These are phyloP conservation scores for Lachnellula arida DNA, from an alignment of 2,329 filamentous ascomycete species.

Conservation along the genomic window DNA sequence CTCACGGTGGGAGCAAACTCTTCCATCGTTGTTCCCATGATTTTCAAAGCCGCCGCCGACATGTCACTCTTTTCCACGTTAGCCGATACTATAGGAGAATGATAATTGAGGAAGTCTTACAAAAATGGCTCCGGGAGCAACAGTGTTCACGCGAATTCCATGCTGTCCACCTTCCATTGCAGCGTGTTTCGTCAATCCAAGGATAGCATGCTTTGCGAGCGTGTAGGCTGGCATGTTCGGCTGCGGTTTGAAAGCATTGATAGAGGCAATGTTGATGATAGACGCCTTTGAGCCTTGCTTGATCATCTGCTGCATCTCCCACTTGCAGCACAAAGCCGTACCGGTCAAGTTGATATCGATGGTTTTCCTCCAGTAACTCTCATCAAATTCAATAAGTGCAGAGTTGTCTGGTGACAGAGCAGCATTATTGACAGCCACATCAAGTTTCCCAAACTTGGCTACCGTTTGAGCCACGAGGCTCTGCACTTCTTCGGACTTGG, in stretches of 20 bases:
- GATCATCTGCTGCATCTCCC: slow-evolving; percentile 36
- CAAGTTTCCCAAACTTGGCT: slow-evolving; percentile 44
- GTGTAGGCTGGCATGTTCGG: slow-evolving; percentile 27
- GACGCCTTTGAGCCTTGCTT: slow-evolving; percentile 39
- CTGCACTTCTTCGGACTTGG: slow-evolving; percentile 44
- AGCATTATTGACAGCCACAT: slow-evolving; percentile 52
- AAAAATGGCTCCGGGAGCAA: slow-evolving; percentile 38
- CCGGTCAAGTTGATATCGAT: slow-evolving; percentile 33
- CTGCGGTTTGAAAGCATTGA: slow-evolving; percentile 39
- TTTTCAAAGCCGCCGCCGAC: slow-evolving; percentile 15
- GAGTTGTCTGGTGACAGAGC: slow-evolving; percentile 7
- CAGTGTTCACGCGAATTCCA: slow-evolving; percentile 35
- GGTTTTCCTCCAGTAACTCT: slow-evolving; percentile 33
- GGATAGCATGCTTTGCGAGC: slow-evolving; percentile 38
- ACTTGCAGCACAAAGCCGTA: slow-evolving; percentile 32
- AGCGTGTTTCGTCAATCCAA: slow-evolving; percentile 40
- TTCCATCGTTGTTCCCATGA: slow-evolving; percentile 21
- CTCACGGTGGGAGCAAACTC: slow-evolving; percentile 14
- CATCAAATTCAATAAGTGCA: slow-evolving; percentile 15
- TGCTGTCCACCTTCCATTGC: slow-evolving; percentile 31
- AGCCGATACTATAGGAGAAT: slow-evolving; percentile 36
- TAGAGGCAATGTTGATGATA: slow-evolving; percentile 42
- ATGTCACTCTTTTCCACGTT: slow-evolving; percentile 18
- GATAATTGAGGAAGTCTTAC: slow-evolving; percentile 33
- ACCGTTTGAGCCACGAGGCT: slow-evolving; percentile 44